Base-by-base conservation (phyloP, 441 rosid species). In the Euphorbia corollata region DNA sequence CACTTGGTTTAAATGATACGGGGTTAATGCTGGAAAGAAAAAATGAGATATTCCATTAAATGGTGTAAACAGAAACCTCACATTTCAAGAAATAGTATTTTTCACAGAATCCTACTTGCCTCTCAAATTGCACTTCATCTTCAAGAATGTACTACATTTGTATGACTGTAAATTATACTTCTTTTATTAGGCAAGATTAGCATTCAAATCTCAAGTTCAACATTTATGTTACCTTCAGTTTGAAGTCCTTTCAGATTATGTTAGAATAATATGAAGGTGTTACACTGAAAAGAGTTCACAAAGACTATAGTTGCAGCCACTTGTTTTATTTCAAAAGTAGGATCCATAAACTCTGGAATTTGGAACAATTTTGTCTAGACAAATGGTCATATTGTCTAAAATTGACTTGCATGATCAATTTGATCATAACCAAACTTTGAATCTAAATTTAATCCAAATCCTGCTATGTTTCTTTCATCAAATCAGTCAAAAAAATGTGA, bases 91-190 rank as follows among this genome's bases (percentile, higher is more conserved):
- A 41, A 51, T 64, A 5, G 8, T 15, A 64, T 32, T 51, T 64
- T 18, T 36, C 48, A 36, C 27, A 41, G 6, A 43, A 24, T n/a
- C 0, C 27, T 20, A 24, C 53, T 24, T 38, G 22, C 50, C 61
- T 57, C 27, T 13, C 13, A 38, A 55, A 20, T 38, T 13, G 30
- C 24, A 67, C 39, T 13, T 18, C 24, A 67, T 38, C 30, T 20
- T 47, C 60, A 36, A 15, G 50, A 53, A 65, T 53, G 68, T 65
- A 10, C 38, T 20, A 53, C 18, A 41, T 15, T 54, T 36, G 38
- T 50, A 55, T 10, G 30, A 20, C 41, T 38, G 36, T 15, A 54
- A 20, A 47, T 18, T 63, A 47, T 15, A 30, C 19, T 5, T 32
- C 6, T n/a, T 51, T 9, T 20, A 63, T 47, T 56, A 22, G 32